Evolutionary conservation across 2,329 filamentous ascomycete genomes (phyloP), one percentile per base, ranked within the genome.

Genomic region (Emydomyces testavorans): DNA sequence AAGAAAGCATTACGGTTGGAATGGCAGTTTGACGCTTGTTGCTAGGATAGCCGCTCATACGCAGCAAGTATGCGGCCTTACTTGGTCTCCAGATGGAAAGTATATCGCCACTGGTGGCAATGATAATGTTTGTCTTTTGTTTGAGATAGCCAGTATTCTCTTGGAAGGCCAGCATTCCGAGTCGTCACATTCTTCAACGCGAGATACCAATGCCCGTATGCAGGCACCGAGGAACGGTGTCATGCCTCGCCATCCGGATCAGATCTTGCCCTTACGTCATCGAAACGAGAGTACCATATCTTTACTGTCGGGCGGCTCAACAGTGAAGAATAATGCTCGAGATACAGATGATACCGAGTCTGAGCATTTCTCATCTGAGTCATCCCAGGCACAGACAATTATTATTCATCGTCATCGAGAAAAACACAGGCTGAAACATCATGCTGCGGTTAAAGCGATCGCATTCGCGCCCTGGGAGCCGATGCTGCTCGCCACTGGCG

Each of bases 401-500:
- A 66, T 71, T 20, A 65, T 85, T 21, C 68, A 68, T 1, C 59
- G 67, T 4, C 78, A 78, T 5, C 68, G 72, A 24, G 79, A 84
- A 58, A 82, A 76, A 57, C 80, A 94, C 62, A 76, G 76, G 26
- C 92, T 87, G 77, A 65, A 72, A 8, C 87, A 98, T 62, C 79
- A 79, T 21, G 90, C 90, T 0, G 92, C 92, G 2, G 85, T 96
- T 55, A 98, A 98, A 65, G 92, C 92, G 26, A 92, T 96, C 56
- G 88, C 92, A 1, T 96, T 96, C 65, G 94, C 90, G 53, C 90
- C 92, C 0, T 98, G 89, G 90, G 84, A 90, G 49, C 78, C 84
- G 20, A 84, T 83, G 2, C 74, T 98, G 3, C 67, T 98, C 32
- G 92, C 92, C 11, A 93, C 90, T 1, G 88, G 92, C 2, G 90